Conservation (phyloP, 805 yeast genomes). For the Wickerhamomyces mucosus region DNA sequence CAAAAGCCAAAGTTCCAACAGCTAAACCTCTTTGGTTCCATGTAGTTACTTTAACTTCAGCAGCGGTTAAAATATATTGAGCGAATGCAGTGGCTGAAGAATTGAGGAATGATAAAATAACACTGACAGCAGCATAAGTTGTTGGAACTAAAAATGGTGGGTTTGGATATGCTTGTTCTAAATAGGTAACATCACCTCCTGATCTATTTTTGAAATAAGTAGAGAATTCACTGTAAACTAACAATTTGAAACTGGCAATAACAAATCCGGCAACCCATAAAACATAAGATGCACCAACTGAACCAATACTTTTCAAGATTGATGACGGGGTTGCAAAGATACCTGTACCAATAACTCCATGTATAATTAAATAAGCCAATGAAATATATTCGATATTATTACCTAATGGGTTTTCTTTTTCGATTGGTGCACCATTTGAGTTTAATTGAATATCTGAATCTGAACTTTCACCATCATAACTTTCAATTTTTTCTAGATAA, state of each 20-base stretch:
- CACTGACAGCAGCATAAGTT: slow-evolving; percentile 28
- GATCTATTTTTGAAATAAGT: slow-evolving; percentile 28
- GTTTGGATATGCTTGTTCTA: slow-evolving; percentile 29
- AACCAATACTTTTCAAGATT: slow-evolving; percentile 32
- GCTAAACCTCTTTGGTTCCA: slow-evolving; percentile 36
- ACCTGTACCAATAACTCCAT: slow-evolving; percentile 52
- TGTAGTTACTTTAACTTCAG: slow-evolving; percentile 31
- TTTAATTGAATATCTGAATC: slow-evolving; percentile 8
- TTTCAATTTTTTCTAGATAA: too few species aligned
- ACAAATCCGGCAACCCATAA: slow-evolving; percentile 34
- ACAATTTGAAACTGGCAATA: slow-evolving; percentile 27
- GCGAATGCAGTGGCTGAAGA: slow-evolving; percentile 31
- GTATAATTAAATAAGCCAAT: slow-evolving; percentile 42
- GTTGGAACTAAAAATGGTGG: slow-evolving; percentile 28
- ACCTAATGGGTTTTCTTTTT: slow-evolving; percentile 28
- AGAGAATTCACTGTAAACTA: slow-evolving; percentile 32
- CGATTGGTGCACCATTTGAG: slow-evolving; percentile 32
- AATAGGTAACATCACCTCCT: slow-evolving; percentile 30
- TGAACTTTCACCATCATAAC: too few species aligned
- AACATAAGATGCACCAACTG: slow-evolving; percentile 33
- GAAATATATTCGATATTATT: slow-evolving; percentile 37
- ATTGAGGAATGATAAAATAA: slow-evolving; percentile 27
- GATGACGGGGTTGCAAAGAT: slow-evolving; percentile 44
- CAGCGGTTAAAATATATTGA: slow-evolving; percentile 25
- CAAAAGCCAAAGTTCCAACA: slow-evolving; percentile 29